Conservation (phyloP, 768 basidiomycete genomes). For the Rhizopogon sp. region DNA sequence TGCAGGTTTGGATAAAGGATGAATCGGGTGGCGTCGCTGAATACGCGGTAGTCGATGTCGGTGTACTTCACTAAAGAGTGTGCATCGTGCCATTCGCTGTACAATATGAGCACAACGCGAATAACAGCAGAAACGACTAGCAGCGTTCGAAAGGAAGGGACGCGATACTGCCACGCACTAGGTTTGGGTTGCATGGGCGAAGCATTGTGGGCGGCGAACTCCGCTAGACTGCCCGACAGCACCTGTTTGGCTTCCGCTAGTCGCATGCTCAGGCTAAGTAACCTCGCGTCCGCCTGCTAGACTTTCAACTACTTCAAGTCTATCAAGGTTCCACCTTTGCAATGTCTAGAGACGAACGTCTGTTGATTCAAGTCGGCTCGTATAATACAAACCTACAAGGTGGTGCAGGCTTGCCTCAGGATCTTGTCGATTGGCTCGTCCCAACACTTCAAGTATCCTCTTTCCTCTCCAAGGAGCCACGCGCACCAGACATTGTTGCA, state of each 20-base stretch:
- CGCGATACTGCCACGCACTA: slow-evolving; percentile 5
- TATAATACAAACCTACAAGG: slow-evolving; percentile 93
- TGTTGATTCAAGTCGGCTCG: slow-evolving; percentile 77
- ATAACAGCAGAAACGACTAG: slow-evolving; percentile 52
- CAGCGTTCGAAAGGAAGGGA: slow-evolving; percentile 44
- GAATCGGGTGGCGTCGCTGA: slow-evolving; percentile 85
- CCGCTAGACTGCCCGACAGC: no score
- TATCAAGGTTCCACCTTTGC: slow-evolving; percentile 4
- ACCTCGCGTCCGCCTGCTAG: not conserved
- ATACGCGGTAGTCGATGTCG: slow-evolving; percentile 96
- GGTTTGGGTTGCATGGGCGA: not conserved
- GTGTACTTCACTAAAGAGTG: slow-evolving; percentile 88
- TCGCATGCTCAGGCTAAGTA: no score
- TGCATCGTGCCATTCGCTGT: slow-evolving; percentile 89
- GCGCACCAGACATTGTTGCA: slow-evolving; percentile 81
- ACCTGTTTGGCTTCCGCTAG: no score
- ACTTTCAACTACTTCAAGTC: not conserved
- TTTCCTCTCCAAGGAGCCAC: slow-evolving; percentile 56
- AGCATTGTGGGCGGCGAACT: no score
- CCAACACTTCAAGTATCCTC: slow-evolving; percentile 75
- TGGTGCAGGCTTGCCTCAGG: slow-evolving; percentile 66
- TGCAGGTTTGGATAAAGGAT: slow-evolving; percentile 42
- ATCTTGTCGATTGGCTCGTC: slow-evolving; percentile 88
- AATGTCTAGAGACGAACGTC: slow-evolving; percentile 16
- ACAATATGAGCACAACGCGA: slow-evolving; percentile 68